Evolutionary conservation across 2,329 filamentous ascomycete genomes (phyloP), one percentile per base, ranked within the genome.

Genomic region (Talaromyces sp.): DNA sequence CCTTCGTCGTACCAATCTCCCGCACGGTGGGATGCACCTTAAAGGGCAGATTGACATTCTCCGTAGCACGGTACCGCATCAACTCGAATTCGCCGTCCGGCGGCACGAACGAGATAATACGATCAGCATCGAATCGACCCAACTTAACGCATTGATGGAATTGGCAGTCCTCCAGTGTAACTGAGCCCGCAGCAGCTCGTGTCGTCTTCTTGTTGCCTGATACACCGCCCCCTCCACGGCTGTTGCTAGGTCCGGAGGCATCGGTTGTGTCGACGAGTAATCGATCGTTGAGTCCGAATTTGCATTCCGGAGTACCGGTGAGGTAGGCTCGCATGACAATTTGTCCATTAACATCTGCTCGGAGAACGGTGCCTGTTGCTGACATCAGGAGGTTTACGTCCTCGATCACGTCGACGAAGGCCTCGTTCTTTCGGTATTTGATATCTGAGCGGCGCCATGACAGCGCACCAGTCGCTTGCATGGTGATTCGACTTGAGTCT

Each of bases 91-190:
- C 93, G 62, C 94, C 94, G 70, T 99, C 94, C 3, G 94, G 94
- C 2, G 94, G 94, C 33, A 99, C 87, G 72, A 99, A 97, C 54
- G 89, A 94, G 73, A 99, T 97, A 71, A 96, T 97, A 60, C 94
- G 84, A 75, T 99, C 94, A 27, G 89, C 89, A 74, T 97, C 94
- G 69, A 99, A 99, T 70, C 95, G 95, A 61, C 93, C 92, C 27
- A 99, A 82, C 78, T 97, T 96, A 56, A 99, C 94, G 73, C 94
- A 99, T 75, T 99, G 94, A 75, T 99, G 94, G 77, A 99, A 97
- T 70, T 97, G 94, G 70, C 95, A 97, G 73, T 99, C 94, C 71
- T 99, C 95, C 22, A 99, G 81, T 0, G 92, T 96, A 48, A 99
- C 95, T 59, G 90, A 95, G 32, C 94, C 94, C 1, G 94, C 94